Base-by-base conservation (phyloP, 768 basidiomycete species). In the Macrolepiota albuminosa region DNA sequence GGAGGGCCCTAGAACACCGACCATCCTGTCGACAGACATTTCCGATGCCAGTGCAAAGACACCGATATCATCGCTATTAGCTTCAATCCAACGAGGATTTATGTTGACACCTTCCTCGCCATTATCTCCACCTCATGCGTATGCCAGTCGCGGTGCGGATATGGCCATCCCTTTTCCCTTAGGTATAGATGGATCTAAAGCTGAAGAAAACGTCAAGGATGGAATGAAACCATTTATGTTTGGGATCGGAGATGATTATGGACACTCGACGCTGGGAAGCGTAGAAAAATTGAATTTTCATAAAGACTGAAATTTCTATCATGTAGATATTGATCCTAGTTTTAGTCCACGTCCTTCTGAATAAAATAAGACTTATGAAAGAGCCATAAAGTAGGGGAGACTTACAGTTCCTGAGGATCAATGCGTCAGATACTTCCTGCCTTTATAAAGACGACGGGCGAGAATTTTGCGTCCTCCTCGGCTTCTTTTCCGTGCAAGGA, bases 381-480 rank as follows among this genome's bases (percentile, higher is more conserved):
- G 26, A 43, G 40, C 11, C 54, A 54, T 16, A 33, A 6, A 14
- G 10, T 26, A 3, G 4, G 29, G 2, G 11, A 4, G 29, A 54
- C 54, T 54, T 33, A 54, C 54, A 1, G 3, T 42, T n/a, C 26
- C 5, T 18, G 39, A 40, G 16, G 13, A 48, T 66, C 76, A 98
- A 75, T 98, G 95, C 56, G 82, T 86, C 63, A 97, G 75, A 72
- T 82, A 90, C 73, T 83, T 84, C 60, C 95, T 81, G 9, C 92
- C 91, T 76, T 89, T 95, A 39, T 77, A 78, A 63, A 82, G 77
- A 58, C 95, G 82, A 56, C 90, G 79, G 26, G 72, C 79, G 54
- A 98, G 76, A 46, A 92, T 82, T 66, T 83, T 91, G 63, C 87
- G 82, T 3, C 93, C 94, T 39, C 82, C 77, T 26, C 82, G 79